Conservation (phyloP, 805 yeast species). For the Metahyphopichia silvanorum region DNA sequence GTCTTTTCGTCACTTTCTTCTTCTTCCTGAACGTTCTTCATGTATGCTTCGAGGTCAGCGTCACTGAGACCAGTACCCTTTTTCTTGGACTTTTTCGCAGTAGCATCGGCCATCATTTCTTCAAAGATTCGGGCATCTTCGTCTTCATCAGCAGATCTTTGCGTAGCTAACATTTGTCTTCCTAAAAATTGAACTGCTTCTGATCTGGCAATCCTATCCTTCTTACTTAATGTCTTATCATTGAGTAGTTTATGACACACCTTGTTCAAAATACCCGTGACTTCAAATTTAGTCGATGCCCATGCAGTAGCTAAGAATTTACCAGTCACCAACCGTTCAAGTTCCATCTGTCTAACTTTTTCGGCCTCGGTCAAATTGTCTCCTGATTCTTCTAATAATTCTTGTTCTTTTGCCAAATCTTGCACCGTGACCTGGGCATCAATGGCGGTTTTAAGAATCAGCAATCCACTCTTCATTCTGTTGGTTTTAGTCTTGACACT, state of each 20-base stretch:
- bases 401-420: constrained; percentile 71
- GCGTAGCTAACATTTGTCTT: constrained; percentile 57
- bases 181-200: constrained; percentile 76
- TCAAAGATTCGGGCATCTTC: constrained; percentile 92
- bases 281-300: constrained; percentile 89
- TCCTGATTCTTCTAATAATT: constrained; percentile 34
- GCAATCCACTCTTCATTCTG: constrained; percentile 78
- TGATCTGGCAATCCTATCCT: constrained; percentile 71
- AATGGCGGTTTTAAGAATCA: constrained; percentile 75
- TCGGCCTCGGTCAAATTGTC: constrained; percentile 35
- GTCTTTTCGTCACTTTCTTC: constrained; percentile 5
- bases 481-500: constrained; percentile 82
- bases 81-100: constrained; percentile 45
- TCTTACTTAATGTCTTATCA: constrained; percentile 60
- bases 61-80: constrained; percentile 13
- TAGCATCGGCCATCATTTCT: constrained; percentile 85
- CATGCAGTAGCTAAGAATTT: constrained; percentile 92
- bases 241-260: constrained; percentile 49
- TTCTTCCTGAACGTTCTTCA: constrained; percentile 15
- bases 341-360: constrained; percentile 49
- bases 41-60: constrained; percentile 18
- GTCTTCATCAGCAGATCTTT: constrained; percentile 82
- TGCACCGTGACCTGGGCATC: constrained; percentile 78
- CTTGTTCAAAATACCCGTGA: constrained; percentile 78
- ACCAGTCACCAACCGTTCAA: constrained; percentile 80